Percentiles rank a stretch among this genome's conserved stretches.
Conservation (phyloP, 768 basidiomycete species). For the Artomyces pyxidatus region DNA sequence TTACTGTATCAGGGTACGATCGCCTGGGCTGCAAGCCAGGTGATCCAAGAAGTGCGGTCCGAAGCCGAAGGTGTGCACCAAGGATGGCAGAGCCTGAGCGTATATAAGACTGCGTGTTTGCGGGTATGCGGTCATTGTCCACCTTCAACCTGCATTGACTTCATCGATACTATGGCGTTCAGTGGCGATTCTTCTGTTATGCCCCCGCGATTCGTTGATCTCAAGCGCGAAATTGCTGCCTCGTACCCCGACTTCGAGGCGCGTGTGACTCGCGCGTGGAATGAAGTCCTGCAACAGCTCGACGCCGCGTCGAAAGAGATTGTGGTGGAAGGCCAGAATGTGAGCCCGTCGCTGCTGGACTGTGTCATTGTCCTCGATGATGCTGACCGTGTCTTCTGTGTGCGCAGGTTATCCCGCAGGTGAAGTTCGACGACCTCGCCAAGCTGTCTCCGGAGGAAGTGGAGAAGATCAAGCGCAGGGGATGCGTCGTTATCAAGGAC, state of each 20-base stretch:
- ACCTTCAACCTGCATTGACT: too few relatives aligned
- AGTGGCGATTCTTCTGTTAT: too few relatives aligned
- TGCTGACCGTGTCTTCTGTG: neutral
- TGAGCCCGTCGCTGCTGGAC: slow-evolving; percentile 23
- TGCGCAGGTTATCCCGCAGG: slow-evolving; percentile 50
- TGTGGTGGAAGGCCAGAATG: slow-evolving; percentile 39
- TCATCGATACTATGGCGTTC: too few relatives aligned
- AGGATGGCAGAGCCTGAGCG: too few relatives aligned
- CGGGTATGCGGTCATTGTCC: too few relatives aligned
- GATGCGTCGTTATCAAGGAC: slow-evolving; percentile 53
- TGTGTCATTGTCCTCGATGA: neutral
- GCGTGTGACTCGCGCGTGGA: slow-evolving; percentile 47
- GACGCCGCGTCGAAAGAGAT: slow-evolving; percentile 36
- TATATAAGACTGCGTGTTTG: too few relatives aligned
- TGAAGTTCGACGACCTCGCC: slow-evolving; percentile 47
- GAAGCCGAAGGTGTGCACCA: too few relatives aligned
- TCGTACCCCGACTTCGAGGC: slow-evolving; percentile 44
- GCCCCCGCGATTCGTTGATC: slow-evolving; percentile 45
- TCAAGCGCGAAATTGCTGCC: slow-evolving; percentile 50
- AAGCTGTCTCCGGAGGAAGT: slow-evolving; percentile 38
- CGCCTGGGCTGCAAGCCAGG: too few relatives aligned
- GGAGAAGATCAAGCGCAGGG: slow-evolving; percentile 42
- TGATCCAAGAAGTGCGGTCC: too few relatives aligned
- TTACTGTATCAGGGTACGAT: too few relatives aligned
- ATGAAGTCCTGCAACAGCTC: slow-evolving; percentile 46